These are phyloP conservation scores for Pezicula carpinea DNA, from an alignment of 2,329 filamentous ascomycete genomes.

Conservation along the genomic window DNA sequence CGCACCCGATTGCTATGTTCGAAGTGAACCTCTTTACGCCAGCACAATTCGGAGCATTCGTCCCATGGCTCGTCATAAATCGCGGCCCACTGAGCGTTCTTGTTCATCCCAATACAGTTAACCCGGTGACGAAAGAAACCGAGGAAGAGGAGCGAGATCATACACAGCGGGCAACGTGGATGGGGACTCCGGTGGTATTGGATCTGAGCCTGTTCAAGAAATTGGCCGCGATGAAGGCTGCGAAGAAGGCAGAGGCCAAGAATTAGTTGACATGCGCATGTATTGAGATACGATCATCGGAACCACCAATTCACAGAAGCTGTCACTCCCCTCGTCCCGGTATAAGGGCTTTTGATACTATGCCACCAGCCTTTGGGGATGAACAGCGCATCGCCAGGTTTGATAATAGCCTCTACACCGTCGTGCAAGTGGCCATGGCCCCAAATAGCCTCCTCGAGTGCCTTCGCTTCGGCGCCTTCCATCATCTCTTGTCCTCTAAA, in stretches of 20 bases:
- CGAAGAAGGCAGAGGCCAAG: not conserved
- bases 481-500: constrained; percentile 88
- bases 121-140: constrained; percentile 39
- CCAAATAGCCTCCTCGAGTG: constrained; percentile 71
- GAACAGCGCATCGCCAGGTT: constrained; percentile 66
- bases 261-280: not conserved
- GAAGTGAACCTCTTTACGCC: constrained; percentile 87
- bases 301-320: constrained; percentile 70
- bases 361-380: constrained; percentile 88
- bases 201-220: constrained; percentile 47
- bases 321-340: constrained; percentile 27
- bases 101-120: constrained; percentile 78
- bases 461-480: constrained; percentile 65
- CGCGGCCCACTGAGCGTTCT: constrained; percentile 75
- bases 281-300: constrained; percentile 36
- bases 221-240: constrained; percentile 3
- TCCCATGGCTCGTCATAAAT: constrained; percentile 80
- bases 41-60: constrained; percentile 81
- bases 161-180: constrained; percentile 61
- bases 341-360: constrained; percentile 63
- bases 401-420: constrained; percentile 41
- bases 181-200: constrained; percentile 62
- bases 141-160: constrained; percentile 27
- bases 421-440: constrained; percentile 16
- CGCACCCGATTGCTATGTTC: constrained; percentile 84